These are phyloP conservation scores for Holtermannia corniformis DNA, from an alignment of 768 basidiomycete species.

Conservation along the genomic window DNA sequence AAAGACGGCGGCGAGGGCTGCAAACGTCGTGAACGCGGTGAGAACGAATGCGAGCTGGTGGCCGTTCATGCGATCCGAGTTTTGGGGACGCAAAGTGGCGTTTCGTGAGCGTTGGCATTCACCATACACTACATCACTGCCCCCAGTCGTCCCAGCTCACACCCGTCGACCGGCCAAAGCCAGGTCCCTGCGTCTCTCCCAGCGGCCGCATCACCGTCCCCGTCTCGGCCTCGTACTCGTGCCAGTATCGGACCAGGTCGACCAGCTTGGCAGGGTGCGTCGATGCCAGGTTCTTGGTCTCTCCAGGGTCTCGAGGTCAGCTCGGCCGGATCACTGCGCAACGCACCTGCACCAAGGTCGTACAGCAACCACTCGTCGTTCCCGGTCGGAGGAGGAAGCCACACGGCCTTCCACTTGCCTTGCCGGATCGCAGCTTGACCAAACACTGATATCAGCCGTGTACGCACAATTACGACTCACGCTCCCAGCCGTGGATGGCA, in stretches of 20 bases:
- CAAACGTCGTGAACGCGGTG: neutral
- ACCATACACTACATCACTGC: conserved; percentile 1
- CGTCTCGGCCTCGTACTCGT: conserved; percentile 24
- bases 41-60: neutral
- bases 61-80: neutral
- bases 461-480: conserved; percentile 7
- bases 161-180: conserved; percentile 15
- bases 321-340: neutral
- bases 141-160: conserved; percentile 27
- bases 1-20: neutral
- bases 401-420: conserved; percentile 31
- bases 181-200: conserved; percentile 1
- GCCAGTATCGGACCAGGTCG: conserved; percentile 22
- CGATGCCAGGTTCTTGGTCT: conserved; percentile 18
- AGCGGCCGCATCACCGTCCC: conserved; percentile 12
- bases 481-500: conserved; percentile 30
- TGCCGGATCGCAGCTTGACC: conserved; percentile 31
- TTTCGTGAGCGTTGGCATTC: neutral
- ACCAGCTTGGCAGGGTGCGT: conserved; percentile 14
- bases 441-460: conserved; percentile 13
- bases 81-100: neutral
- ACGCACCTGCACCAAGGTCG: conserved; percentile 18
- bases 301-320: conserved; percentile 18
- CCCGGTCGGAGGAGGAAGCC: conserved; percentile 25
- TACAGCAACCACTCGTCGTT: conserved; percentile 27